Conservation (phyloP, 108 stramenopile genomes). For the Nitzschia putrida region DNA sequence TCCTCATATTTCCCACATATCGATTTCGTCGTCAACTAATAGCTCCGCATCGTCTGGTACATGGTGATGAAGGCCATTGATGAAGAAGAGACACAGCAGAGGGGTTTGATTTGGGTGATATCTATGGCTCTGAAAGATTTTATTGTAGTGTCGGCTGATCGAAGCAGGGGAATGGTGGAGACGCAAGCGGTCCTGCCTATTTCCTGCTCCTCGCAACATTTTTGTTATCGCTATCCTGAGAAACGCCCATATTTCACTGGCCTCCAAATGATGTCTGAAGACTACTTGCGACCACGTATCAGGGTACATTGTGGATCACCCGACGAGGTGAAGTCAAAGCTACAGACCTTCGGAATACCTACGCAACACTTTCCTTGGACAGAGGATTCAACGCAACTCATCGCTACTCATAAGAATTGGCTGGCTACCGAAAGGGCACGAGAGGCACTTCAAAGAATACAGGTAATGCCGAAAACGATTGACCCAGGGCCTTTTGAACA, state of each 20-base stretch:
- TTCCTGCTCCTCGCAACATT: neutral
- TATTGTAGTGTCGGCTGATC: too few relatives aligned
- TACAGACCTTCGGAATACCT: slow-evolving; percentile 30
- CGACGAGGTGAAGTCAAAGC: slow-evolving; percentile 6
- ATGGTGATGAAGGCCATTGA: neutral
- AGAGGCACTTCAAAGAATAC: neutral
- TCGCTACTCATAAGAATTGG: slow-evolving; percentile 18
- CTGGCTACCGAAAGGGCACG: neutral
- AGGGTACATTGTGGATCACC: slow-evolving; percentile 11
- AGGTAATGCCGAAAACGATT: too few relatives aligned
- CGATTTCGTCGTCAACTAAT: neutral
- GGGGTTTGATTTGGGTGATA: slow-evolving; percentile 19
- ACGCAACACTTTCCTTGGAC: neutral
- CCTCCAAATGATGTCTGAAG: neutral
- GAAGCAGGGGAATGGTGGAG: neutral
- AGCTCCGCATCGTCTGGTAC: slow-evolving; percentile 3
- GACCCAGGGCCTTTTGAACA: too few relatives aligned
- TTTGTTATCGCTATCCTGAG: neutral
- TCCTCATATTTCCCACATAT: too few relatives aligned
- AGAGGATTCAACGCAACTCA: neutral
- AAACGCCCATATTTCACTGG: neutral
- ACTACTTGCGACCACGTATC: neutral
- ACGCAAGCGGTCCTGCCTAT: neutral
- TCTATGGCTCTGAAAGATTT: neutral
- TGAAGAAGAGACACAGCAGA: slow-evolving; percentile 28